Conservation (phyloP, 305 asterid genomes). For the Fraxinus xanthoxyloides region DNA sequence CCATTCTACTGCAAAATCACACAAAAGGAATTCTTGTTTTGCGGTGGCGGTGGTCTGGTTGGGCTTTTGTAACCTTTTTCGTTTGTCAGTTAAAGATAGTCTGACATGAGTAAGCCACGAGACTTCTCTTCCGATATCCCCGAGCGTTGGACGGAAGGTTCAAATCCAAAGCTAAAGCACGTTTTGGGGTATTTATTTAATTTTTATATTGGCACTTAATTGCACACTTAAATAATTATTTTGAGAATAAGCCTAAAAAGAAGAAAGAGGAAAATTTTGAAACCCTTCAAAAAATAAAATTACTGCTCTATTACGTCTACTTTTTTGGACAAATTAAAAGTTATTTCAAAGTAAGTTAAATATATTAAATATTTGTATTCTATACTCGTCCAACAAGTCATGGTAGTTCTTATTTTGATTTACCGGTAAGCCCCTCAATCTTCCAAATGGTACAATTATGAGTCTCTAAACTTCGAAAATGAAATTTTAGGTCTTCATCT, state of each 20-base stretch:
- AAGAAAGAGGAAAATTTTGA: not conserved
- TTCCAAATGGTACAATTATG: not conserved
- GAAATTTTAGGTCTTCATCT: not conserved
- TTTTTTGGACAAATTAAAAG: not conserved
- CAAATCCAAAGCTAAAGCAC: not conserved
- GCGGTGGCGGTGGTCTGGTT: not conserved
- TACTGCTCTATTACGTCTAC: not conserved
- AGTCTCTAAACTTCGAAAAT: not conserved
- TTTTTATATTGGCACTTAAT: not conserved
- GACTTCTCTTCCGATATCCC: not conserved
- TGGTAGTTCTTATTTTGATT: not conserved
- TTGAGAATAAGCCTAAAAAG: not conserved
- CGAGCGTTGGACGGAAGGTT: not conserved
- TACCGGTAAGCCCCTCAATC: not conserved
- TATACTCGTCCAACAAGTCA: not conserved
- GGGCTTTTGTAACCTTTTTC: not conserved
- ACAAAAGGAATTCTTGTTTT: not conserved
- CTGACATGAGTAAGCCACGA: not conserved
- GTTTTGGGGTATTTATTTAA: not conserved
- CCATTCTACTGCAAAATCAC: not conserved
- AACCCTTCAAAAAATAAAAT: not conserved
- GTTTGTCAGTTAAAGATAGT: not conserved
- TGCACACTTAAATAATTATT: not conserved
- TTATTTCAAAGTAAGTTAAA: not conserved
- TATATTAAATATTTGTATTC: not conserved